A percentile compares a stretch with the other conserved stretches of the same genome.
phyloP scores from a whole-genome alignment of 2,329 filamentous ascomycete genomes.

The Chrysosporium keratinophilum region DNA sequence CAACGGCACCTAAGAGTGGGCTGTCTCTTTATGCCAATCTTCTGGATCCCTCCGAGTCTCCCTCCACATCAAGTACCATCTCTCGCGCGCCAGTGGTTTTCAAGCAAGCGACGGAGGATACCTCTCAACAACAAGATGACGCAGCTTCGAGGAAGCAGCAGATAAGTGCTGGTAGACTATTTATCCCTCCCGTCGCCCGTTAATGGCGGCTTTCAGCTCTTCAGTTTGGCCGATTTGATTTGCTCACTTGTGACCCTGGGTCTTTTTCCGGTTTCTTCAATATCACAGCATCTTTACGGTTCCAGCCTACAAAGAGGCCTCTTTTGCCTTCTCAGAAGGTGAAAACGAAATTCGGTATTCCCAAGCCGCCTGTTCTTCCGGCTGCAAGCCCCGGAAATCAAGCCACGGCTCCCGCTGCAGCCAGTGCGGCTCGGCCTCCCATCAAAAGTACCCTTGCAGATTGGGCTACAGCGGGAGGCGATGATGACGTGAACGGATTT shows the following conservation, averaged over 20 bases:
- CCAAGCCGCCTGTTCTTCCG: conserved; percentile 32
- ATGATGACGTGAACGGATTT: conserved; percentile 61
- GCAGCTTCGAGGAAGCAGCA: conserved; percentile 53
- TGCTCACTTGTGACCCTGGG: conserved; percentile 40
- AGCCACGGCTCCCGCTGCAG: conserved; percentile 20
- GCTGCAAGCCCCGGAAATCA: conserved; percentile 1
- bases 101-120: conserved; percentile 44
- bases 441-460: conserved; percentile 65
- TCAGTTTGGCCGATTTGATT: conserved; percentile 22
- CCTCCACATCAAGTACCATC: conserved; percentile 50
- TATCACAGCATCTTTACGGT: conserved; percentile 56
- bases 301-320: conserved; percentile 75
- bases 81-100: conserved; percentile 67
- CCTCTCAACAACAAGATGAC: conserved; percentile 40
- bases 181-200: conserved; percentile 23
- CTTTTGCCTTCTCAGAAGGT: conserved; percentile 52
- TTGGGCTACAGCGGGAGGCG: conserved; percentile 67
- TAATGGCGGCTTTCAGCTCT: conserved; percentile 12
- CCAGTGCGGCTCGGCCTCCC: conserved; percentile 35
- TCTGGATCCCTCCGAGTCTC: conserved; percentile 45
- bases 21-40: conserved; percentile 79
- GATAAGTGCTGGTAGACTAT: conserved; percentile 51
- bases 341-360: conserved; percentile 53
- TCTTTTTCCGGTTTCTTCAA: conserved; percentile 20
- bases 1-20: conserved; percentile 23